Evolutionary conservation across 768 basidiomycete species (phyloP), one percentile per base, ranked within the genome.

Genomic region (Zangia roseola): DNA sequence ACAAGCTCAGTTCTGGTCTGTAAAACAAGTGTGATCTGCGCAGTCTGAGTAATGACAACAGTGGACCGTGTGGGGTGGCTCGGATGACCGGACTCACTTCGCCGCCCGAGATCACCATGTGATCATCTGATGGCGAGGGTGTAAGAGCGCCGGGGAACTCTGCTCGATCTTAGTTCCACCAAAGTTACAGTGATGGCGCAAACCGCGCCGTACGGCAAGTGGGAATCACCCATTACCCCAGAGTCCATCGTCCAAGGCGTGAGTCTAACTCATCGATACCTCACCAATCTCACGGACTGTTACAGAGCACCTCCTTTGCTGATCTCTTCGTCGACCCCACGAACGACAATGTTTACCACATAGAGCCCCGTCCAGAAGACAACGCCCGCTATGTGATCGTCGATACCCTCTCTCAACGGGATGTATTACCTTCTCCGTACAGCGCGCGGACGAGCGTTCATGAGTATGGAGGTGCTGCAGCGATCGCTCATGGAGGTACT

Each of bases 391-490:
- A 61, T 43, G 81, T 83, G 1, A 66, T 89, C 21, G 77, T 91
- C 14, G 69, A 80, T 23, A 80, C 81, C 0, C 45, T 65, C 21
- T 66, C 68, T 6, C 52, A 47, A 33, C 63, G 65, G 36, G 88
- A 90, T 39, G 59, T 86, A 19, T 72, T 83, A 12, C 76, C 75
- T 2, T 58, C 68, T 28, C 74, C 71, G 0, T 87, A 78, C 74
- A 84, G 77, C 60, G 80, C 72, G 5, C 72, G 79, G 26, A 77
- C 79, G 0, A 62, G 73, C 16, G 85, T 88, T 3, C 79, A 87
- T 20, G 87, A 88, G 61, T 88, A 88, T 44, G 87, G 88, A 0
- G 88, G 88, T 12, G 80, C 74, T 2, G 69, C 82, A 2, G 82
- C 81, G 1, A 72, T 78, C 19, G 80, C 80, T 1, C 66, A 78